phyloP scores from a whole-genome alignment of 2,329 filamentous ascomycete genomes.

The Alternaria arbusti region DNA sequence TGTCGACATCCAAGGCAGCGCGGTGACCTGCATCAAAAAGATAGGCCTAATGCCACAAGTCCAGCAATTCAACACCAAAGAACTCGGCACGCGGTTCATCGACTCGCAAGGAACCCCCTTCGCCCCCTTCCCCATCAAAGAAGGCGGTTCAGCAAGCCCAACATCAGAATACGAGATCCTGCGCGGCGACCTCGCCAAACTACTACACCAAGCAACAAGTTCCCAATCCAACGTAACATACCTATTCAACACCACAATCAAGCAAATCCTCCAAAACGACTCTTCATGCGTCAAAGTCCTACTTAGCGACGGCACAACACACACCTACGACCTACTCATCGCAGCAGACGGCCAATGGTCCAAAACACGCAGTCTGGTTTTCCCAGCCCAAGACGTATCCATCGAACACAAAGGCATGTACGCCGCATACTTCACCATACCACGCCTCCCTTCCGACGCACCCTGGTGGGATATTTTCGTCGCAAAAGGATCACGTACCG shows the following conservation, averaged over 20 bases:
- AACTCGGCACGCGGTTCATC: neutral
- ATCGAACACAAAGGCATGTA: constrained; percentile 51
- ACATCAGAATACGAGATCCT: neutral
- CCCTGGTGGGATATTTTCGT: neutral
- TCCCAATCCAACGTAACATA: neutral
- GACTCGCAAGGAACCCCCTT: constrained; percentile 36
- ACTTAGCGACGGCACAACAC: constrained; percentile 49
- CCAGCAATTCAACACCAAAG: neutral
- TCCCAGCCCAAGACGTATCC: constrained; percentile 30
- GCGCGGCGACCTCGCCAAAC: neutral
- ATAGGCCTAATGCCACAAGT: neutral
- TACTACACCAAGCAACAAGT: neutral
- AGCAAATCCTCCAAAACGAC: neutral
- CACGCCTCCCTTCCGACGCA: neutral
- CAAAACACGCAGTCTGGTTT: constrained; percentile 44
- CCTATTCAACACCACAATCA: neutral
- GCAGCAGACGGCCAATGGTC: constrained; percentile 64
- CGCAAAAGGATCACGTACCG: neutral
- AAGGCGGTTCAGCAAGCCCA: neutral
- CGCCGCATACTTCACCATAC: neutral
- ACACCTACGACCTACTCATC: constrained; percentile 60
- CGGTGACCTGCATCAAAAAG: neutral
- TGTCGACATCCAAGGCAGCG: neutral
- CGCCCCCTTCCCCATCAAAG: neutral
- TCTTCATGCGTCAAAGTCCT: neutral